These are phyloP conservation scores for Sarcodon sp. DNA, from an alignment of 768 basidiomycete species.

Conservation along the genomic window DNA sequence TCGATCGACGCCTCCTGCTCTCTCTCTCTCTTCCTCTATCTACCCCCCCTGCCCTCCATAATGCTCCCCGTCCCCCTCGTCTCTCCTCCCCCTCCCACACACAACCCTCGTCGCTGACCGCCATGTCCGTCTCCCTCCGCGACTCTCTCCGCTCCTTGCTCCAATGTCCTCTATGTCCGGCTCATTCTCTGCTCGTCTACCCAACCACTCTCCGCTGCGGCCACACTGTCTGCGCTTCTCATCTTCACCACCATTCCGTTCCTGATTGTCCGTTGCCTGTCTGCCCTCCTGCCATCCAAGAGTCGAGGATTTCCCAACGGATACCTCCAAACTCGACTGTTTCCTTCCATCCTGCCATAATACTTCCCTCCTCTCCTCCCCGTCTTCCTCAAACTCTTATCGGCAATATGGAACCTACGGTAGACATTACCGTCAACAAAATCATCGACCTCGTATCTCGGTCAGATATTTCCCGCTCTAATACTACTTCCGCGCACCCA, in stretches of 20 bases:
- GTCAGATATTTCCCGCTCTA: neutral
- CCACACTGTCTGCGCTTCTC: constrained; percentile 59
- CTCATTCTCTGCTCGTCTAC: constrained; percentile 17
- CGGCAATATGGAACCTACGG: constrained; percentile 10
- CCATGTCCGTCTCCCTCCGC: neutral
- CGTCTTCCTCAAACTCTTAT: constrained; percentile 10
- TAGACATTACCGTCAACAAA: constrained; percentile 50
- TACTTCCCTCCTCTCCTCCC: constrained; percentile 24
- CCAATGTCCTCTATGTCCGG: neutral
- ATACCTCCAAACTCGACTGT: constrained; percentile 1
- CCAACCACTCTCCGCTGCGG: constrained; percentile 67
- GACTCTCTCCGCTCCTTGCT: neutral
- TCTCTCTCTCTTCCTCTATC: neutral
- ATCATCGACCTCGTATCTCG: constrained; percentile 31
- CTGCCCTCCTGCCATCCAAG: constrained; percentile 10
- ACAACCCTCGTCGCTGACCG: neutral
- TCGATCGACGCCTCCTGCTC: too few species aligned
- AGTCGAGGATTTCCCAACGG: neutral
- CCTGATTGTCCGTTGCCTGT: constrained; percentile 5
- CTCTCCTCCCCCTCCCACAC: neutral
- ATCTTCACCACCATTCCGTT: constrained; percentile 13
- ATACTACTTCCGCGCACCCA: constrained; percentile 1
- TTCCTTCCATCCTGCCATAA: constrained; percentile 13
- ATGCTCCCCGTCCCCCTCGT: neutral
- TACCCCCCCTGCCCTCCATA: neutral